Conservation (phyloP, 179 eudicot genomes). For the Spergularia azorica region DNA sequence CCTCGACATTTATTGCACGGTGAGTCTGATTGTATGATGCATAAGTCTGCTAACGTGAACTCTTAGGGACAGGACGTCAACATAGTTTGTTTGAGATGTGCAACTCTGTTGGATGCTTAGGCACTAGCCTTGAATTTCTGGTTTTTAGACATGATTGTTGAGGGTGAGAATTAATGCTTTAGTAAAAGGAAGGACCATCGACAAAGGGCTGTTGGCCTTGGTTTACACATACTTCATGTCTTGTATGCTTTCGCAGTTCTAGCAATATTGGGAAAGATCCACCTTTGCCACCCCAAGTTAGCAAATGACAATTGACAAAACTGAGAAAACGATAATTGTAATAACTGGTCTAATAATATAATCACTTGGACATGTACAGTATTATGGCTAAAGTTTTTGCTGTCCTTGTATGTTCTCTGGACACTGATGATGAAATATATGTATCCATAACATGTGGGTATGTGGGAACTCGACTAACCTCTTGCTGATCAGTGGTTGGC, state of each 20-base stretch:
- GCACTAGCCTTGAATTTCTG: neutral
- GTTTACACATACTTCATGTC: neutral
- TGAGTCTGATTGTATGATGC: conserved; percentile 32
- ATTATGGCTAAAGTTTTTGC: neutral
- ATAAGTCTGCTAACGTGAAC: neutral
- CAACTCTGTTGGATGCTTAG: neutral
- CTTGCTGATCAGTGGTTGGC: neutral
- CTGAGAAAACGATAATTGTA: neutral
- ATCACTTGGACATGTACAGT: neutral
- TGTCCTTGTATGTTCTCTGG: neutral
- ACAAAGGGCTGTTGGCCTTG: neutral
- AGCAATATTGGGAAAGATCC: neutral
- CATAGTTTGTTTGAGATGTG: neutral
- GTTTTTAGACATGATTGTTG: neutral
- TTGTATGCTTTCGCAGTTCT: conserved; percentile 1
- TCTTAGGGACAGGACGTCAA: neutral
- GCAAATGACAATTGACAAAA: no score
- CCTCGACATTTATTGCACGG: conserved; percentile 92
- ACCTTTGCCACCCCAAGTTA: neutral
- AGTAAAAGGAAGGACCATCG: neutral
- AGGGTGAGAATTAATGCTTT: neutral
- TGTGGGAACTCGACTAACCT: neutral
- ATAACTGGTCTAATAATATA: neutral
- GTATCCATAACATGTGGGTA: neutral
- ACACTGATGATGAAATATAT: neutral